These are phyloP conservation scores for Aspergillus bertholletiae DNA, from an alignment of 495 filamentous ascomycete genomes.

Conservation along the genomic window DNA sequence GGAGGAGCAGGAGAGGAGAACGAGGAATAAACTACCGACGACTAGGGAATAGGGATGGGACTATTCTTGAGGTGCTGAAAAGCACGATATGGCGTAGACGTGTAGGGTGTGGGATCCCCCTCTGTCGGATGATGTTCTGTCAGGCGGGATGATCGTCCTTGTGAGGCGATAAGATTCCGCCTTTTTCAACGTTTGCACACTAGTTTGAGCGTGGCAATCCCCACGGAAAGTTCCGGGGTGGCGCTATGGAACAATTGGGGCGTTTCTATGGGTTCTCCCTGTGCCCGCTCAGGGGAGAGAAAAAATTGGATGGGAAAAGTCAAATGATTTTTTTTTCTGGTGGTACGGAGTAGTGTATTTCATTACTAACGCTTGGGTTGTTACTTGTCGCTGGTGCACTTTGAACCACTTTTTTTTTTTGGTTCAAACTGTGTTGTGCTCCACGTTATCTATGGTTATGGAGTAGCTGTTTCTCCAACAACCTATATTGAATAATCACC, in stretches of 20 bases:
- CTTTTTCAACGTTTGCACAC: background rate
- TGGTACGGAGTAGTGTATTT: too few relatives aligned
- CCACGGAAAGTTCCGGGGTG: conserved; percentile 19
- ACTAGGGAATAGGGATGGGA: too few relatives aligned
- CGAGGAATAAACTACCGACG: background rate
- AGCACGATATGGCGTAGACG: too few relatives aligned
- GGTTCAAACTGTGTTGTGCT: background rate
- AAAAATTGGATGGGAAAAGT: background rate
- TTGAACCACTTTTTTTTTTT: background rate
- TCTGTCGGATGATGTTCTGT: background rate
- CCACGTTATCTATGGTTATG: background rate
- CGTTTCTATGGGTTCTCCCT: background rate
- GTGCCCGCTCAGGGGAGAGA: conserved; percentile 1
- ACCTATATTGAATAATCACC: too few relatives aligned
- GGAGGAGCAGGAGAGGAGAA: background rate
- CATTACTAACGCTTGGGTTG: background rate
- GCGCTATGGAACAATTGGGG: conserved; percentile 2
- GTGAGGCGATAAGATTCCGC: conserved; percentile 4
- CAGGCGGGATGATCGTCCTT: background rate
- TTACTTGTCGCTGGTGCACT: background rate
- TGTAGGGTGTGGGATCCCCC: background rate
- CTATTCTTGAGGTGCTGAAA: too few relatives aligned
- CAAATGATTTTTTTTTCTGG: too few relatives aligned
- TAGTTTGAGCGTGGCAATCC: conserved; percentile 12
- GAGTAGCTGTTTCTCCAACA: background rate